Evolutionary conservation across 805 yeast species (phyloP), one percentile per base, ranked within the genome.

Genomic region (Blastobotrys terrestris): DNA sequence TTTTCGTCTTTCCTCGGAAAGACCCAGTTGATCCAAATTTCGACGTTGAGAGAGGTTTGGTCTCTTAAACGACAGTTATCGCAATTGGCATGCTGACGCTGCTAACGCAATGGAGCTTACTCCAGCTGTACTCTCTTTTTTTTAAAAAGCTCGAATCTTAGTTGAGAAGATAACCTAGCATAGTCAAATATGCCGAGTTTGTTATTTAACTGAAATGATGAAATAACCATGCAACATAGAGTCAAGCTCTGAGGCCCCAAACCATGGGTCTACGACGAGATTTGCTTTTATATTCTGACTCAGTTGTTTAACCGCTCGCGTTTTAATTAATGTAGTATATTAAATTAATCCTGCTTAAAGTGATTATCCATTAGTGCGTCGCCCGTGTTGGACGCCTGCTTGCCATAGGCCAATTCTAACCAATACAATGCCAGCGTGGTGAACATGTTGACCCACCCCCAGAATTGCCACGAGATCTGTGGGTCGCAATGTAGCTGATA

Each of bases 401-500:
- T 42, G 35, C 48, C 35, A 18, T 45, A 22, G 13, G 16, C 31
- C 13, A 92, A 73, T 70, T 92, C 99, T 46, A 86, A 74, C 31
- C 85, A 83, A 68, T 92, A 92, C 22, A 94, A 73, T n/a, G 81
- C 72, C 53, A 94, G 71, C 8, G 95, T 86, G 50, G 85, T 77
- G 59, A 85, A 82, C 74, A 92, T 87, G 66, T 92, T 92, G 54
- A 87, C 79, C 98, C 98, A 92, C 62, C 91, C 88, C 98, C 99
- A 92, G 66, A 94, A 87, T 62, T 89, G 90, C 88, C 95, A 86
- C n/a, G 96, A 85, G 52, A 57, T 56, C 16, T 67, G 62, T 8
- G 70, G 61, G 50, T 59, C 64, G 41, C 65, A 14, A 26, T 26
- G 11, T 11, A 26, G 35, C 35, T 26, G 35, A 26, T 26, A 26